Percentiles rank a stretch among this genome's conserved stretches.
Evolutionary conservation across 805 yeast species (phyloP).

Genomic region (Candida ficus): DNA sequence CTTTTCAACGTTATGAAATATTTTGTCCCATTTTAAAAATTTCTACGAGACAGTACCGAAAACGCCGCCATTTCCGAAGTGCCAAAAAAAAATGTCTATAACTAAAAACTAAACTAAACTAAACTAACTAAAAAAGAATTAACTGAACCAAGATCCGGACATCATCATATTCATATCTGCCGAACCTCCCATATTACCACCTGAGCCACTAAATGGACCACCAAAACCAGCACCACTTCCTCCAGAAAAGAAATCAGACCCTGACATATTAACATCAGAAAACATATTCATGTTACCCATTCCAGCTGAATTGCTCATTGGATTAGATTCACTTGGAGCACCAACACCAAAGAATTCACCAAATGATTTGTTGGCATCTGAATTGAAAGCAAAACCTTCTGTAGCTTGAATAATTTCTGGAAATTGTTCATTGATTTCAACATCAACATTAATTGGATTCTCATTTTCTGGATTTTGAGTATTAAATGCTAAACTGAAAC

Average conservation of each 20-base stretch:
- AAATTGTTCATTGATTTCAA: conserved; percentile 9
- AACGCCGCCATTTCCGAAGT: conserved; percentile 3
- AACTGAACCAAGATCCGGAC: conserved; percentile 23
- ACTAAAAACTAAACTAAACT: not conserved
- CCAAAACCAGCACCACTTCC: not conserved
- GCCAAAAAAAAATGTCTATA: not conserved
- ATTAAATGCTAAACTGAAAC: conserved; percentile 9
- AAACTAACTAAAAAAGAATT: not conserved
- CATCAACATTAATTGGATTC: conserved; percentile 10
- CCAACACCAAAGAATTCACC: conserved; percentile 18
- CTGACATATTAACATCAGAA: conserved; percentile 1
- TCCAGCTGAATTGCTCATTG: conserved; percentile 3
- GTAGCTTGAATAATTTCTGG: conserved; percentile 11
- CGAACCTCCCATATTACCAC: conserved; percentile 4
- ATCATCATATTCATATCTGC: conserved; percentile 18
- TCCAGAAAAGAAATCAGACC: conserved; percentile 1
- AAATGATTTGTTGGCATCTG: conserved; percentile 13
- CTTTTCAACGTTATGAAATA: not conserved
- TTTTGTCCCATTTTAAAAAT: not conserved
- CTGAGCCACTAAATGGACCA: not conserved
- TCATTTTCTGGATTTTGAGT: conserved; percentile 1
- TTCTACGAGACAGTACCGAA: not conserved
- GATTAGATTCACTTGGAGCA: not conserved
- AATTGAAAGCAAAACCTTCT: conserved; percentile 9
- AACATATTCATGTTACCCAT: conserved; percentile 6